Evolutionary conservation across 768 basidiomycete genomes (phyloP).

Genomic region (Psilocybe azurescens): DNA sequence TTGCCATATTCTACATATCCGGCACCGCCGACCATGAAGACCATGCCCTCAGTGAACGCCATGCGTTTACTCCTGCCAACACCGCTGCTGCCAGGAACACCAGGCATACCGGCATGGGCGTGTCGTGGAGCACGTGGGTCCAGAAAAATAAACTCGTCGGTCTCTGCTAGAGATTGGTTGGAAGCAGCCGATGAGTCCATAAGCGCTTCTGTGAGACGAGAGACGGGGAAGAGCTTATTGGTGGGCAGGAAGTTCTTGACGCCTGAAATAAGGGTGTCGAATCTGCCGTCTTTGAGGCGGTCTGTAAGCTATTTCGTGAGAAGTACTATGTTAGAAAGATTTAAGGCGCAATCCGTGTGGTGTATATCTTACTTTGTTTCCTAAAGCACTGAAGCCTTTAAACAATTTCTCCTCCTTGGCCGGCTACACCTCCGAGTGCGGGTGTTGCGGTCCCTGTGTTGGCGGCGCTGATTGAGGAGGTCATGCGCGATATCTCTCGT

Average conservation of each 20-base stretch:
- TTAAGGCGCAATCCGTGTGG: neutral
- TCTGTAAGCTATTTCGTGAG: constrained; percentile 74
- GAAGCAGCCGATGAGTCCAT: constrained; percentile 97
- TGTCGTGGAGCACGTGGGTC: constrained; percentile 86
- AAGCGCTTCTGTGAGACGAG: constrained; percentile 91
- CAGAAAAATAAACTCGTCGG: constrained; percentile 94
- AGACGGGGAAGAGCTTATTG: constrained; percentile 91
- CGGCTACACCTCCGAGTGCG: constrained; percentile 58
- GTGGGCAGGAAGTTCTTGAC: constrained; percentile 98
- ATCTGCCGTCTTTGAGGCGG: constrained; percentile 91
- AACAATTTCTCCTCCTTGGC: constrained; percentile 86
- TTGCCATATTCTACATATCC: constrained; percentile 98
- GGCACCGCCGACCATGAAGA: constrained; percentile 96
- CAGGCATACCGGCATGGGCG: constrained; percentile 53
- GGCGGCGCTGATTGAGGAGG: constrained; percentile 60
- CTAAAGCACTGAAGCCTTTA: constrained; percentile 91
- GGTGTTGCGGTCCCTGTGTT: constrained; percentile 72
- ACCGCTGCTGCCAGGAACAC: constrained; percentile 54
- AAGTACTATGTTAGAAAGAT: constrained; percentile 1
- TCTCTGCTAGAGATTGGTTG: constrained; percentile 93
- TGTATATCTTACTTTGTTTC: constrained; percentile 71
- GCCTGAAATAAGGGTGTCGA: constrained; percentile 95
- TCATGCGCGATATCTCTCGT: constrained; percentile 93
- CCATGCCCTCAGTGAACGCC: constrained; percentile 88
- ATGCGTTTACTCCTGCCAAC: constrained; percentile 50